Evolutionary conservation across 2,329 filamentous ascomycete genomes (phyloP), one percentile per base, ranked within the genome.

Genomic region (Dichotomopilus funicola): DNA sequence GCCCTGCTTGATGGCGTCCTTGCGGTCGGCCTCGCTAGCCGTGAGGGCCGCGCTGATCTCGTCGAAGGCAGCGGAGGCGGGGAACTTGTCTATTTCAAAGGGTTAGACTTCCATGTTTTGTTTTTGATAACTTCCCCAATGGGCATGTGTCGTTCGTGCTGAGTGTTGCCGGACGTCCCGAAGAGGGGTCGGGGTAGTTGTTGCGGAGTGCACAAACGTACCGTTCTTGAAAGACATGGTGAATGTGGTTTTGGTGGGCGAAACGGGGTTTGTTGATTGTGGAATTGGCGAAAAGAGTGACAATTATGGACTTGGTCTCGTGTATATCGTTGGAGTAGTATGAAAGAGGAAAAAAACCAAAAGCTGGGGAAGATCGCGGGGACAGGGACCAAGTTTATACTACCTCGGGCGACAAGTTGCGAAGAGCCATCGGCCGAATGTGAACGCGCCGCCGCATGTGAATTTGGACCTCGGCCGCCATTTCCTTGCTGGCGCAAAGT

Each of bases 1-100:
- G 69, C 85, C 92, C 70, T 90, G 84, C 75, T 95, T 92, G 73
- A 97, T 86, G 64, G 92, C 91, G 63, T 91, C 86, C 76, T 95
- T 76, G 61, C 70, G 87, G 74, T 90, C 88, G 62, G 81, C 80
- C 34, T 88, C 84, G 71, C 81, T 83, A 66, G 79, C 72, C 67
- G 78, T 74, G 62, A 99, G 85, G 51, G 85, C 82, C 53, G 75
- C 69, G 72, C 88, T 83, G 79, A 99, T 96, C 67, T 78, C 80
- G 70, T 99, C 94, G 73, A 99, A 99, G 64, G 91, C 91, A 63
- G 75, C 85, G 58, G 94, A 97, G 68, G 92, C 84, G 62, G 94
- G 92, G 75, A 96, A 96, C 64, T 85, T 85, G 73, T 83, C 88
- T 91, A 27, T 27, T 27, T 27, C 19, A 27, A 27, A 27, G 64